Base-by-base conservation (phyloP, 2,329 filamentous ascomycete species). In the Scytalidium lignicola region DNA sequence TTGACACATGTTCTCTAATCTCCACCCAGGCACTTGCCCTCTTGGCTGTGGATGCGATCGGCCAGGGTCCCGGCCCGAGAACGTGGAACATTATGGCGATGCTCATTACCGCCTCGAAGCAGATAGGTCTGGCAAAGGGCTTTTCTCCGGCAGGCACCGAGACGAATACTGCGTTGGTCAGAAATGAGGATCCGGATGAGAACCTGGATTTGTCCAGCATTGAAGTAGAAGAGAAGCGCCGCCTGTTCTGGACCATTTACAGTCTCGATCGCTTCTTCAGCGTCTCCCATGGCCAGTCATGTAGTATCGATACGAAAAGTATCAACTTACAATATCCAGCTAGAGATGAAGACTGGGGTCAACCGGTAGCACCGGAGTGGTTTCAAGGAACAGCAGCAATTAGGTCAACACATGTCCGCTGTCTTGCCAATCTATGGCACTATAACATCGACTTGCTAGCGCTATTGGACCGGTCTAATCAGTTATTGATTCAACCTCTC, bases 201-300 rank as follows among this genome's bases (percentile, higher is more conserved):
- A 62, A 66, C 1, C 67, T 76, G 18, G 15, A 37, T 37, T 13
- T 37, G 15, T 37, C 32, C n/a, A 17, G 7, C 15, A 37, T 37
- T n/a, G 74, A 78, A 55, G 62, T 56, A 12, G 74, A 78, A 56
- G 74, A 75, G 58, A 64, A 73, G 32, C 66, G 73, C 4, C 66
- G 72, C 3, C 62, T 77, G 0, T 77, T 77, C 52, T 76, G 74
- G 74, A 71, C 71, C 2, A 68, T 74, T 5, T 76, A 76, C 53
- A 70, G 71, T 9, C 59, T 76, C 1, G 72, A 77, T 39, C 59
- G 72, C 21, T 70, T 69, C 1, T 69, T 75, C 18, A 71, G 72
- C 2, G 70, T 74, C 48, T 74, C 72, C 2, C 66, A 76, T 3
- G 74, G 73, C 1, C 67, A 73, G 5, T 73, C 74, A 0, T 66